phyloP scores from a whole-genome alignment of 352 stramenopile genomes.

The Phytophthora vignae region DNA sequence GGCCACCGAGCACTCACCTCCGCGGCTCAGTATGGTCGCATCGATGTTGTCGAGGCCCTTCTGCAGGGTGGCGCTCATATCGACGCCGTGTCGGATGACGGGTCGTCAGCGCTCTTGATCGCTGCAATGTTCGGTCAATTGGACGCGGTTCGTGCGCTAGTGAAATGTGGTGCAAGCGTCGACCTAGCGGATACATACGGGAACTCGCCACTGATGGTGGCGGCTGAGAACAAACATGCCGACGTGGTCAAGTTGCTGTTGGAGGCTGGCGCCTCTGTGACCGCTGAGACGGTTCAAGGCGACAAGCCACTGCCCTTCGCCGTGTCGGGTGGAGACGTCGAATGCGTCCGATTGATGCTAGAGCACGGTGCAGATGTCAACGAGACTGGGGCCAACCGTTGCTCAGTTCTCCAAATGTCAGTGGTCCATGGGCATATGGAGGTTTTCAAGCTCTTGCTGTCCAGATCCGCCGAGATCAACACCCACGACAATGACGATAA shows the following conservation, averaged over 20 bases:
- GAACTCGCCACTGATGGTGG: constrained; percentile 9
- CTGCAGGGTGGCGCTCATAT: constrained; percentile 6
- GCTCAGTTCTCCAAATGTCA: constrained; percentile 3
- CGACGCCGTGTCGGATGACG: constrained; percentile 2
- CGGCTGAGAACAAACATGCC: not conserved
- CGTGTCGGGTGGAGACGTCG: not conserved
- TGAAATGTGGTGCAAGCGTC: constrained; percentile 10
- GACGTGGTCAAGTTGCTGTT: constrained; percentile 10
- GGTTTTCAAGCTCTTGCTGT: constrained; percentile 2
- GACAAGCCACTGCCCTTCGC: constrained; percentile 5
- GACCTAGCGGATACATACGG: constrained; percentile 10
- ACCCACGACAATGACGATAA: not conserved
- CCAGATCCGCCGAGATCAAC: not conserved
- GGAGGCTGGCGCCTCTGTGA: constrained; percentile 2
- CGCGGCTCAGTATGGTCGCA: constrained; percentile 3
- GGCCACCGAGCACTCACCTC: constrained; percentile 5
- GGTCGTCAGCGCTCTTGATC: constrained; percentile 10
- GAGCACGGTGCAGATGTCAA: constrained; percentile 18
- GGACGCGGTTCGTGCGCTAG: not conserved
- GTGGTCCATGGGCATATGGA: constrained; percentile 1
- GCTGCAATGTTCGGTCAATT: constrained; percentile 13
- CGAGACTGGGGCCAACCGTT: constrained; percentile 7
- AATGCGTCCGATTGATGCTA: constrained; percentile 11
- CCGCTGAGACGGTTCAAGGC: not conserved
- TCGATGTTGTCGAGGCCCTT: not conserved